Conservation (phyloP, 148 eudicot genomes). For the Rhododendron simsii region DNA sequence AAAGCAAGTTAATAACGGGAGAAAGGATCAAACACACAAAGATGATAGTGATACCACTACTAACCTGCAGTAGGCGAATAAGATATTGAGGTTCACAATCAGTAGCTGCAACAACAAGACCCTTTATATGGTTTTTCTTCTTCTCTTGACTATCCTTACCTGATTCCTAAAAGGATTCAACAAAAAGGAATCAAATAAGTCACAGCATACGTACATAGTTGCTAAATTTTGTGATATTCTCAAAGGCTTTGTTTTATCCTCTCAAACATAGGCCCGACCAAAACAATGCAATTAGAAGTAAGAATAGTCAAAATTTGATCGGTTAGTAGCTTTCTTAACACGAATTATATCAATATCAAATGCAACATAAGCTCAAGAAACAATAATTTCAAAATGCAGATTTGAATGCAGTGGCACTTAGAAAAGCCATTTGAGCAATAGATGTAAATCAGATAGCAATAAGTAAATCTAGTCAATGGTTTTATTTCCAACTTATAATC, state of each 20-base stretch:
- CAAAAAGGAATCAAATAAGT: background rate
- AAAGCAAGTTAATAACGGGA: constrained; percentile 15
- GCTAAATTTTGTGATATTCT: background rate
- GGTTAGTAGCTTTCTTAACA: background rate
- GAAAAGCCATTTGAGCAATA: background rate
- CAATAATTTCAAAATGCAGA: background rate
- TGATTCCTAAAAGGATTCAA: constrained; percentile 44
- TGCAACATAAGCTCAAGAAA: background rate
- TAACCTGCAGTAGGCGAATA: constrained; percentile 90
- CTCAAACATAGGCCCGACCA: background rate
- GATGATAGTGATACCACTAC: background rate
- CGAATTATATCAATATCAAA: background rate
- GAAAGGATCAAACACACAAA: background rate
- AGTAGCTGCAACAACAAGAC: constrained; percentile 82
- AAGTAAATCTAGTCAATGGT: background rate
- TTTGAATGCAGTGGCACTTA: background rate
- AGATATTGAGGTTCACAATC: constrained; percentile 93
- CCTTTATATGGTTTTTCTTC: constrained; percentile 82
- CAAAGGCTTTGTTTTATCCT: background rate
- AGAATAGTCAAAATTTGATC: background rate
- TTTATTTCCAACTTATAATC: background rate
- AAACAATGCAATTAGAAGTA: background rate
- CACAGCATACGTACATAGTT: background rate
- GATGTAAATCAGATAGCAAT: background rate
- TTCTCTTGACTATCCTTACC: constrained; percentile 92